Evolutionary conservation across 1,284 basidiomycete genomes (phyloP), one percentile per base, ranked within the genome.

Genomic region (Thelephora terrestris): DNA sequence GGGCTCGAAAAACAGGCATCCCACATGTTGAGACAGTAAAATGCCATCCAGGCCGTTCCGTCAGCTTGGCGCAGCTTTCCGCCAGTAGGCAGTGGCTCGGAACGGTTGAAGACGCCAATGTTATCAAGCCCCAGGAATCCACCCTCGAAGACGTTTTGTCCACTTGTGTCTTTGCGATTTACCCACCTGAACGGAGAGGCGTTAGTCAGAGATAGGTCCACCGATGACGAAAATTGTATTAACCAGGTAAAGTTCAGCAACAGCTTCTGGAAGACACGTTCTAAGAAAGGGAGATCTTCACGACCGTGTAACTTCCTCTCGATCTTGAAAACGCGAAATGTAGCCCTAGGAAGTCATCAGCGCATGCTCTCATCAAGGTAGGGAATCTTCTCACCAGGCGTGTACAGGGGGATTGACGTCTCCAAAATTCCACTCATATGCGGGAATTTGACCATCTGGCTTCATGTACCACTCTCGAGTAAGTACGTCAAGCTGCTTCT

Each of bases 381-480:
- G 23, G 42, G 47, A 25, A 18, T 18, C 39, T 34, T 53, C 60
- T 51, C 53, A 83, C 92, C 95, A 98, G 12, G 94, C 93, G 66
- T 98, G 94, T 5, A 97, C 95, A 14, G 94, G 94, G 20, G 94
- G 94, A 66, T 97, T 96, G 55, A 97, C 92, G 61, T 97, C 94
- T 49, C 84, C 80, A 59, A 96, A 98, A 66, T 98, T 98, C 95
- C 95, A 99, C 65, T 99, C 95, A 64, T 99, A 99, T 0, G 95
- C 95, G 4, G 95, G 95, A 45, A 99, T 85, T 57, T 95, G 93
- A 37, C 95, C 95, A 63, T 98, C 95, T 1, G 95, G 95, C 66
- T 96, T 96, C 85, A 90, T 88, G 69, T 99, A 99, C 95, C 95
- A 99, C 65, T 99, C 95, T 50, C 95, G 79, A 2, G 95, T 98